Base-by-base conservation (phyloP, 1,284 basidiomycete species). In the Cutaneotrichosporon dermatis region DNA sequence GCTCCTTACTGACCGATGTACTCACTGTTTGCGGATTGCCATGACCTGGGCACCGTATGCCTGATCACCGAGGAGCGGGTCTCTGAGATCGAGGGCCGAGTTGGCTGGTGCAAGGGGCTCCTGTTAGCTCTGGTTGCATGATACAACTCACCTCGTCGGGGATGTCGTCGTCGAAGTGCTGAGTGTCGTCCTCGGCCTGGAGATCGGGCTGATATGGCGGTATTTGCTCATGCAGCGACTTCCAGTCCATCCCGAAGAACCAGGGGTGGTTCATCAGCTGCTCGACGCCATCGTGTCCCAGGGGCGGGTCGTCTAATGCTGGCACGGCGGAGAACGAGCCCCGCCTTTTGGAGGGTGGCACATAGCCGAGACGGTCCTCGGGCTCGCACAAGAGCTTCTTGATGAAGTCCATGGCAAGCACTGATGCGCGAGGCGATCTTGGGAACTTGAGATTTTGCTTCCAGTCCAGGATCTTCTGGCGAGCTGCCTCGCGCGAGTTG, bases 401-500 rank as follows among this genome's bases (percentile, higher is more conserved):
- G 83, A 98, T 92, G 69, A 97, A 82, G 79, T 88, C 87, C 64
- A 91, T 83, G 41, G 88, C 93, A 76, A 93, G 90, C 66, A 85
- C 84, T 35, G 92, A 92, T 57, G 95, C 86, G 60, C 82, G 83
- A 60, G 92, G 92, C 64, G 86, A 84, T 16, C 88, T 83, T 3
- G 93, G 92, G 79, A 97, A 97, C 59, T 87, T 86, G 64, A 98
- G 82, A 39, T 87, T 86, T 73, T 88, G 86, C 63, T 86, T 86
- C 92, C 92, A 97, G 79, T 94, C 93, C 66, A 96, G 81, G 73
- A 93, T 92, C 79, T 91, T 92, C 79, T 92, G 89, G 58, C 92
- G 84, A 54, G 92, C 94, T 65, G 90, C 84, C 77, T 93, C 90
- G 41, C 92, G 84, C 72, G 90, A 92, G 69, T 88, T 89, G 82